Base-by-base conservation (phyloP, 1,284 basidiomycete species). In the Chalciporus piperatoides region DNA sequence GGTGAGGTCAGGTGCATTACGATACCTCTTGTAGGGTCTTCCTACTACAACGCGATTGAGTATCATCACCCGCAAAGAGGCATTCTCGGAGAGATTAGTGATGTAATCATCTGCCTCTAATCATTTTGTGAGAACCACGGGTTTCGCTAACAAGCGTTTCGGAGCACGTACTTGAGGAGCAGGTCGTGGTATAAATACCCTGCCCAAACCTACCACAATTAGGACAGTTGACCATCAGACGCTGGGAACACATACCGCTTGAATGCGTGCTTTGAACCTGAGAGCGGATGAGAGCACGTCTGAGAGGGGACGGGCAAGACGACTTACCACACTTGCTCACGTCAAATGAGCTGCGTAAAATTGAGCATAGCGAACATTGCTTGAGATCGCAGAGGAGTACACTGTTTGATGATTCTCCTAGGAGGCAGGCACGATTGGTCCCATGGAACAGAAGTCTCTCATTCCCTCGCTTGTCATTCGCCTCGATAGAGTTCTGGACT, bases 41-140 rank as follows among this genome's bases (percentile, higher is more conserved):
- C 82, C 82, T 32, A 81, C 75, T 17, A 82, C 71, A n/a, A 84
- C 82, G 21, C 80, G 75, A 58, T 72, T 80, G 37, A 81, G 67
- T 10, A 84, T 65, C 46, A 81, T 61, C 7, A 76, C 75, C 12
- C 76, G 74, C 38, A 72, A 65, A 19, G 62, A 58, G 6, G 74
- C 69, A 25, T 64, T 57, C 37, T 71, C 62, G 19, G 72, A 68
- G 7, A 64, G 56, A 53, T 74, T 80, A 32, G 56, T 56, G 19
- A 68, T 62, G 56, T 84, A 84, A 57, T 82, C 80, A 52, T 83
- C 81, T 35, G 82, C 81, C 60, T 84, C 81, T 83, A 56, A 33
- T 54, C 3, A 3, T 17, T 44, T 44, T 39, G 53, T 52, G 23
- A 51, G 49, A 37, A 42, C 15, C 23, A n/a, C 11, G 32, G 32